Conservation (phyloP, 179 eudicot species). For the Silene noctiflora region DNA sequence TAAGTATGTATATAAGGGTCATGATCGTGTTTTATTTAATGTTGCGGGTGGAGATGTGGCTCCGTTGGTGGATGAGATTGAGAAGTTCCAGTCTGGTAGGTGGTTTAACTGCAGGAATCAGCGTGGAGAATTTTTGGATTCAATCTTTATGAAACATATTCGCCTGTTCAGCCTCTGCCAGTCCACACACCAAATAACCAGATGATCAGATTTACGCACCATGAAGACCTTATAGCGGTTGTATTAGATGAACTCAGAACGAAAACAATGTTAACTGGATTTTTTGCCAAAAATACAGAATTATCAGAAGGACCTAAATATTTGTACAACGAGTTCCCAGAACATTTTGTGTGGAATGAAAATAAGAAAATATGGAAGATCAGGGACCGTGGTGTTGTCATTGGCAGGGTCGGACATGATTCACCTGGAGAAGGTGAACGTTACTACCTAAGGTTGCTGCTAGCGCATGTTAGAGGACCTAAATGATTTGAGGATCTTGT, state of each 20-base stretch:
- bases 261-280: slow-evolving; percentile 23
- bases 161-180: not conserved
- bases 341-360: no score
- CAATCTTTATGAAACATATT: slow-evolving; percentile 3
- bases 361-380: no score
- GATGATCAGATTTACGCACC: not conserved
- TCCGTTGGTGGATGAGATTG: slow-evolving; percentile 7
- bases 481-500: no score
- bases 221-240: not conserved
- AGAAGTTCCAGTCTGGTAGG: slow-evolving; percentile 4
- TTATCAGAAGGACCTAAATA: not conserved
- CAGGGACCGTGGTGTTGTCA: no score
- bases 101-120: slow-evolving; percentile 23
- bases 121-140: slow-evolving; percentile 15
- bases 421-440: no score
- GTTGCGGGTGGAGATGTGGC: not conserved
- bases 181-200: slow-evolving; percentile 12
- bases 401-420: no score
- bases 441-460: no score
- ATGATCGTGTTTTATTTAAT: no score
- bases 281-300: not conserved
- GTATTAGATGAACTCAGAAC: not conserved
- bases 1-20: no score
- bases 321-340: no score
- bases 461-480: no score